Conservation (phyloP, 495 filamentous ascomycete species). For the Schizothecium vesticola region DNA sequence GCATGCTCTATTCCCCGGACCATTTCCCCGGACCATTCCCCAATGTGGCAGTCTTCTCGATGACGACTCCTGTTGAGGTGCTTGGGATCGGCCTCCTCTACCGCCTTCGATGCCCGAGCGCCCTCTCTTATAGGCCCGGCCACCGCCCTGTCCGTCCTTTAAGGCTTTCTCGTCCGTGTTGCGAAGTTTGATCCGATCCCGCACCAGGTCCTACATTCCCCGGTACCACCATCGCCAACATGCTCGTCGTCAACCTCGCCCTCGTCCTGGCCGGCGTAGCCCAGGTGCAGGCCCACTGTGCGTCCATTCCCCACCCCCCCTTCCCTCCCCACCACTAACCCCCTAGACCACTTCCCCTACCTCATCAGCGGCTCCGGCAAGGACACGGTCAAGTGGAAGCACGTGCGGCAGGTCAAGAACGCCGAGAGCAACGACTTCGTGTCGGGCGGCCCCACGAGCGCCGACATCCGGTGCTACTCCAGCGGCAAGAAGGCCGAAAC, state of each 20-base stretch:
- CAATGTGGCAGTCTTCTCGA: not conserved
- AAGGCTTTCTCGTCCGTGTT: not conserved
- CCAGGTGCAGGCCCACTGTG: constrained; percentile 3
- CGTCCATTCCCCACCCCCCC: not conserved
- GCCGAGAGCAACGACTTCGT: constrained; percentile 39
- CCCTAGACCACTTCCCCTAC: constrained; percentile 32
- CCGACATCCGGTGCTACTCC: constrained; percentile 42
- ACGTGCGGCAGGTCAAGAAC: constrained; percentile 43
- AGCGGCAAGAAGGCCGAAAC: constrained; percentile 20
- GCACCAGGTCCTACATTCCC: not conserved
- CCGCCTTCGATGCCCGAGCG: not conserved
- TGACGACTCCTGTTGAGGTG: not conserved
- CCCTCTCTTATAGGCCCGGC: not conserved
- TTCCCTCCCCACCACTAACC: not conserved
- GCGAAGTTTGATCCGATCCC: not conserved
- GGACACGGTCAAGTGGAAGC: constrained; percentile 33
- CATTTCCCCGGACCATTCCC: not conserved
- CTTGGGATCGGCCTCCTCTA: not conserved
- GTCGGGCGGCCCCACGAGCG: constrained; percentile 30
- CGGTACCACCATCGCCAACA: not conserved
- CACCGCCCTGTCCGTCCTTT: not conserved
- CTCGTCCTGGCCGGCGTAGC: constrained; percentile 4
- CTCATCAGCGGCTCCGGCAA: constrained; percentile 28
- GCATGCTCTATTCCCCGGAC: not conserved
- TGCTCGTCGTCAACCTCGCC: constrained; percentile 3